phyloP scores from a whole-genome alignment of 2,329 filamentous ascomycete genomes.

The Cladosporium sp. region DNA sequence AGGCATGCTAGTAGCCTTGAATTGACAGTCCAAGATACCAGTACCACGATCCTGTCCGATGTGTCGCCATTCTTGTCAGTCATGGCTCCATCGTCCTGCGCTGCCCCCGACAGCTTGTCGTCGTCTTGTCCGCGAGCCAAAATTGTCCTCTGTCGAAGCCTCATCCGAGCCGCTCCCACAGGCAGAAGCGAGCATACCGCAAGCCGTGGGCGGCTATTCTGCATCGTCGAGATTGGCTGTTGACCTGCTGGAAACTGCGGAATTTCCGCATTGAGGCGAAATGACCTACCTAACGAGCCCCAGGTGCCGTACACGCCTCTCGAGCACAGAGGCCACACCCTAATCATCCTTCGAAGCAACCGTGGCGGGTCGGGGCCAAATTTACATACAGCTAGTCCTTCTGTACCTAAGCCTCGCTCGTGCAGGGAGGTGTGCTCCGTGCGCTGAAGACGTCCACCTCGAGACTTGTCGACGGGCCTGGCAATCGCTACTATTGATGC shows the following conservation, averaged over 20 bases:
- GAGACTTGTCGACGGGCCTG: constrained; percentile 1
- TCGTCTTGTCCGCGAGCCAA: constrained; percentile 7
- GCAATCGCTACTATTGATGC: constrained; percentile 10
- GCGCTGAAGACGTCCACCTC: constrained; percentile 8
- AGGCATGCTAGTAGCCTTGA: constrained; percentile 6
- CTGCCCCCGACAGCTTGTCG: neutral
- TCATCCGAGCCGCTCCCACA: neutral
- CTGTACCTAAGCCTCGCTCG: constrained; percentile 14
- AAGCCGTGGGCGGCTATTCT: constrained; percentile 11
- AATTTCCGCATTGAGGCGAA: too few species aligned
- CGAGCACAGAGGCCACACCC: constrained; percentile 13
- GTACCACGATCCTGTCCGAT: too few species aligned
- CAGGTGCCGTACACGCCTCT: neutral
- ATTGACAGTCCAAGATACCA: neutral
- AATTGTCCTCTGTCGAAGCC: neutral
- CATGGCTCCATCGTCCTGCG: neutral
- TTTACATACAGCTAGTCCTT: constrained; percentile 13
- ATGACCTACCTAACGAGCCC: too few species aligned
- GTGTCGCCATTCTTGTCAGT: too few species aligned
- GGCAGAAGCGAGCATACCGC: neutral
- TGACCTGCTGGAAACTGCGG: neutral
- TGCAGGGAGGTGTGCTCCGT: constrained; percentile 12
- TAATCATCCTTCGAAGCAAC: constrained; percentile 13
- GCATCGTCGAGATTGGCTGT: constrained; percentile 8
- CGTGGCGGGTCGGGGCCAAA: constrained; percentile 10